Base-by-base conservation (phyloP, 2,329 filamentous ascomycete genomes). In the Aspergillus tamarii region DNA sequence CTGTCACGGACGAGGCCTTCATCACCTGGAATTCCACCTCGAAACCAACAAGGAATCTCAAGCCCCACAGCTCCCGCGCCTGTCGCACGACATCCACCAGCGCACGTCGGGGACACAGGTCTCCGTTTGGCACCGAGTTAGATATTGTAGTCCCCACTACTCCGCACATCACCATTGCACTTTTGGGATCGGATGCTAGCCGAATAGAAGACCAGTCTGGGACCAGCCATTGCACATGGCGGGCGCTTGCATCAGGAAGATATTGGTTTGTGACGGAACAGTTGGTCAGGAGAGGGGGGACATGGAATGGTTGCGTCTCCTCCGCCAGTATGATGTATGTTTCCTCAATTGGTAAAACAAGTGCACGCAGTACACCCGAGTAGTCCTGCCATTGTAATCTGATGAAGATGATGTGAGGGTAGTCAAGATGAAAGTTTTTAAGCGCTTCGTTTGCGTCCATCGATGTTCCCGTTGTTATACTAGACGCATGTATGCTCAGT, bases 21-120 rank as follows among this genome's bases (percentile, higher is more conserved):
- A 66, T 48, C 7, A 67, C 54, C 23, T 55, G 50, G 34, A 67
- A 64, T 26, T 66, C 64, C 9, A 67, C 52, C 45, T 67, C 66
- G 34, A 67, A 67, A 1, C 64, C 62, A 2, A 67, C 59, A 2
- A 66, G 52, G 30, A 66, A 67, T 1, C 48, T 39, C n/a, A 67
- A n/a, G 10, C 28, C 57, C 16, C 26, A 61, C 1, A 9, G 4
- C 6, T 53, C 41, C 4, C 7, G 16, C 1, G 63, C 61, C 12
- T 30, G 23, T 28, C 48, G 60, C 6, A 65, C 8, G 9, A 65
- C 61, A 3, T 58, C 61, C 1, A 19, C 28, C 1, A 67, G 52
- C 1, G 46, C 53, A 28, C 60, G 60, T 2, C 63, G 57, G 5
- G 65, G 65, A 30, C 65, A 67, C 10, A 65, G 14, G 16, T 34